Conservation (phyloP, 805 yeast species). For the Wickerhamiella brachini region DNA sequence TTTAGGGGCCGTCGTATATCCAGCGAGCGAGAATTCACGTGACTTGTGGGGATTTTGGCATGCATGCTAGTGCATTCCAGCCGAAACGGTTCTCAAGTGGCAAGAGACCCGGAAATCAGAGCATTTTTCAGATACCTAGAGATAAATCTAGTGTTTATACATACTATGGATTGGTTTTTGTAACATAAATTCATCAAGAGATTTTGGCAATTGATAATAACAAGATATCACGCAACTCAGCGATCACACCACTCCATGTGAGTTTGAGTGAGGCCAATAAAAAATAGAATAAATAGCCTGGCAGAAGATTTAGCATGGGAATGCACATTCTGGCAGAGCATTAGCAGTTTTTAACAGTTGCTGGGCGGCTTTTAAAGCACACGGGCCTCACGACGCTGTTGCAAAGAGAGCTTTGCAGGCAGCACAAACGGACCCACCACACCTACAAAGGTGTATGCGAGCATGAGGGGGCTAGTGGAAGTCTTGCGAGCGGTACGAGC, state of each 20-base stretch:
- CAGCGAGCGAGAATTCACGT: background rate
- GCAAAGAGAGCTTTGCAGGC: constrained; percentile 19
- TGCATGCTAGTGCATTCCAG: background rate
- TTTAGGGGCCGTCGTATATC: background rate
- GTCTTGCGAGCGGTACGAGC: background rate
- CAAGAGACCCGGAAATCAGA: too few species aligned
- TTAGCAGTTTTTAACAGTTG: background rate
- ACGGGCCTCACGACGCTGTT: constrained; percentile 4
- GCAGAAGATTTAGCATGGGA: background rate
- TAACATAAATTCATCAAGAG: background rate
- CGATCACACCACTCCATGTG: background rate
- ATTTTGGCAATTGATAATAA: background rate
- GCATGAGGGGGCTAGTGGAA: constrained; percentile 8
- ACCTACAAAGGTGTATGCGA: constrained; percentile 19
- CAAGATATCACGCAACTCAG: background rate
- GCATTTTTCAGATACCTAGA: too few species aligned
- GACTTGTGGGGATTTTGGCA: background rate
- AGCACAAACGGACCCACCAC: constrained; percentile 20
- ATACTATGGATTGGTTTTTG: background rate
- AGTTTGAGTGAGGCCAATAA: background rate
- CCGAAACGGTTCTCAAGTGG: background rate
- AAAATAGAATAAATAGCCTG: background rate
- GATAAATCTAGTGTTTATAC: too few species aligned
- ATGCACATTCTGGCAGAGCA: background rate
- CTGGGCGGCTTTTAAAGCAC: background rate